These are phyloP conservation scores for Actinomortierella wolfii DNA, from an alignment of 371 early-diverging fungal genomes.

Conservation along the genomic window DNA sequence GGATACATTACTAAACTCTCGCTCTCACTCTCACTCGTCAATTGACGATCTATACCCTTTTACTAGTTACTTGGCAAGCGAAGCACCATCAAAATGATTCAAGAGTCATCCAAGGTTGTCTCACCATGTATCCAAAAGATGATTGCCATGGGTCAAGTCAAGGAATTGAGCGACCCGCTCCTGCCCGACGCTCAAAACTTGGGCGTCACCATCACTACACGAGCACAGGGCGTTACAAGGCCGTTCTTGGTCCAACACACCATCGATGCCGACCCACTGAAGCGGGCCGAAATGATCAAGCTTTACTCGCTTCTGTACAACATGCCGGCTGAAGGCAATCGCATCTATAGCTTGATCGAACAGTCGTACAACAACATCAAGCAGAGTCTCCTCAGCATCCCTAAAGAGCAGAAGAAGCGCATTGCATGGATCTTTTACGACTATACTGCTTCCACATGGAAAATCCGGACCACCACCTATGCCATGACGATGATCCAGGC, in stretches of 20 bases:
- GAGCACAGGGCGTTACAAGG: not conserved
- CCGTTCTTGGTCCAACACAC: constrained; percentile 18
- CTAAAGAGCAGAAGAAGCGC: constrained; percentile 12
- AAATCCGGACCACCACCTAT: constrained; percentile 11
- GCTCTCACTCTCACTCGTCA: too few relatives aligned
- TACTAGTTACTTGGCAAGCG: constrained; percentile 15
- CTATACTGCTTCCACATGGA: constrained; percentile 1
- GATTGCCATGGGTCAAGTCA: not conserved
- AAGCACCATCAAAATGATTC: constrained; percentile 4
- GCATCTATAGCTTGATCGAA: constrained; percentile 9
- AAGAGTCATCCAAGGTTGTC: constrained; percentile 10
- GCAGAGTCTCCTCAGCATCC: constrained; percentile 4
- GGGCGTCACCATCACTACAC: constrained; percentile 3
- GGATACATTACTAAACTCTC: too few relatives aligned
- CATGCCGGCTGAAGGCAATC: not conserved
- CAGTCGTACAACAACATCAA: not conserved
- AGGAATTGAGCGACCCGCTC: too few relatives aligned
- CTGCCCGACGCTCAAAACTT: not conserved
- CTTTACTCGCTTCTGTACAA: constrained; percentile 24
- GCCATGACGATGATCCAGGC: constrained; percentile 16
- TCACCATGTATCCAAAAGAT: constrained; percentile 31
- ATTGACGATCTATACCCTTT: too few relatives aligned
- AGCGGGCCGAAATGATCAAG: constrained; percentile 19
- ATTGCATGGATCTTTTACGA: constrained; percentile 38
- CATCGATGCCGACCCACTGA: constrained; percentile 14